A percentile compares a stretch with the other conserved stretches of the same genome.
phyloP scores from a whole-genome alignment of 2,329 filamentous ascomycete species.

The Diaporthe citriasiana region DNA sequence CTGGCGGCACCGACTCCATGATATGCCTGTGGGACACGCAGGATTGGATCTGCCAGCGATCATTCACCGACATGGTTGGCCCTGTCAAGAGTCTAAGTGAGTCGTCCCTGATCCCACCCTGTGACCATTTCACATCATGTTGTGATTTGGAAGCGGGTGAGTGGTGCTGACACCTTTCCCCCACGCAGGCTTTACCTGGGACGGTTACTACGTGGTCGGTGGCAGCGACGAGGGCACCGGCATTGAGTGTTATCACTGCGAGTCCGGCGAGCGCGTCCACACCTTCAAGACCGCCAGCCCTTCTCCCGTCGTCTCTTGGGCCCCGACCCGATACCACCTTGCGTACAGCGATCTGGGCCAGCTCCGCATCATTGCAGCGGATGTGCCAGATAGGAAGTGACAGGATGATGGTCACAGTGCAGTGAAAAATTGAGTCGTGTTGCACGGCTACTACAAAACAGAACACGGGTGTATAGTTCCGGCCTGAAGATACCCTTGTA shows the following conservation, averaged over 20 bases:
- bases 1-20: conserved; percentile 81
- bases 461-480: not conserved
- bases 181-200: conserved; percentile 77
- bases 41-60: conserved; percentile 82
- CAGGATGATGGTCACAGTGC: not conserved
- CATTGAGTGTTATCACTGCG: conserved; percentile 78
- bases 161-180: conserved; percentile 45
- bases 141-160: not conserved
- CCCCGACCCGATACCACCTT: conserved; percentile 79
- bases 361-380: conserved; percentile 77
- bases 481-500: conserved; percentile 24
- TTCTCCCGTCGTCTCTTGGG: conserved; percentile 80
- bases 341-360: conserved; percentile 80
- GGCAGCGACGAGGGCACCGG: conserved; percentile 80
- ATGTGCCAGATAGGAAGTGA: conserved; percentile 60
- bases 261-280: conserved; percentile 80
- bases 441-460: conserved; percentile 13
- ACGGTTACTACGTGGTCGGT: conserved; percentile 80
- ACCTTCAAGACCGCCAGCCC: conserved; percentile 77
- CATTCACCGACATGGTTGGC: conserved; percentile 77
- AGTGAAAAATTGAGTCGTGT: not conserved
- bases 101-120: conserved; percentile 46
- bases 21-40: conserved; percentile 84
- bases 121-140: conserved; percentile 13
- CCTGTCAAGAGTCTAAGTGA: conserved; percentile 78